Percentiles rank a stretch among this genome's conserved stretches.
Evolutionary conservation across 306 rosid species (phyloP).

Genomic region (Cicer cuneatum): DNA sequence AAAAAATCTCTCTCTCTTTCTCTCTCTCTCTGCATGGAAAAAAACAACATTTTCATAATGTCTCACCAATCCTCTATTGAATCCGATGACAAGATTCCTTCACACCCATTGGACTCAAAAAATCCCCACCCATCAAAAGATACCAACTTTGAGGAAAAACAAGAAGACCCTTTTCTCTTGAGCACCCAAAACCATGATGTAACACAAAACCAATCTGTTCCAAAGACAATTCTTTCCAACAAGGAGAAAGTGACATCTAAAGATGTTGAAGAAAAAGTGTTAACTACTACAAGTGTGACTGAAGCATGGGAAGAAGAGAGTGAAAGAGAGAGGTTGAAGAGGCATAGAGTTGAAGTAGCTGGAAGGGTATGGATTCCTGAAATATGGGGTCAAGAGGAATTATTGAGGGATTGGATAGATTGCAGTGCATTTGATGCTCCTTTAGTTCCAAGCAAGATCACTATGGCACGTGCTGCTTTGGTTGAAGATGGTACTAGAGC

Average conservation of each 20-base stretch:
- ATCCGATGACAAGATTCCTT: slow-evolving; percentile 39
- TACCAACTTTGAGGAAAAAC: slow-evolving; percentile 14
- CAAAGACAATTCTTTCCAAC: slow-evolving; percentile 28
- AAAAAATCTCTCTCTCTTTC: neutral
- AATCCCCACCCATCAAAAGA: slow-evolving; percentile 37
- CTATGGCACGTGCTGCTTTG: slow-evolving; percentile 77
- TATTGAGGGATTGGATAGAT: slow-evolving; percentile 85
- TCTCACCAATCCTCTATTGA: slow-evolving; percentile 46
- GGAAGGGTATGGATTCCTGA: slow-evolving; percentile 94
- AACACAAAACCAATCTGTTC: slow-evolving; percentile 38
- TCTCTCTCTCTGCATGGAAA: slow-evolving; percentile 45
- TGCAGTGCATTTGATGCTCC: slow-evolving; percentile 82
- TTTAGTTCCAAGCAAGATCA: slow-evolving; percentile 63
- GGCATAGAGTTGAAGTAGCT: slow-evolving; percentile 72
- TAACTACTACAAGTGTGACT: neutral
- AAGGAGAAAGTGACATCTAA: slow-evolving; percentile 26
- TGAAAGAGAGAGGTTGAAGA: slow-evolving; percentile 79
- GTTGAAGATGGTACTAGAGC: slow-evolving; percentile 64
- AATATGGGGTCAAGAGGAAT: slow-evolving; percentile 90
- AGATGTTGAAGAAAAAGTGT: slow-evolving; percentile 18
- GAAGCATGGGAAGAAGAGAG: slow-evolving; percentile 47
- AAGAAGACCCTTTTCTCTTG: slow-evolving; percentile 22
- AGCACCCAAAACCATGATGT: slow-evolving; percentile 4
- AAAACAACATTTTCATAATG: slow-evolving; percentile 42
- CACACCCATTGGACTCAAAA: slow-evolving; percentile 44